phyloP scores from a whole-genome alignment of 345 rosid genomes.

The Eucalyptus marginata region DNA sequence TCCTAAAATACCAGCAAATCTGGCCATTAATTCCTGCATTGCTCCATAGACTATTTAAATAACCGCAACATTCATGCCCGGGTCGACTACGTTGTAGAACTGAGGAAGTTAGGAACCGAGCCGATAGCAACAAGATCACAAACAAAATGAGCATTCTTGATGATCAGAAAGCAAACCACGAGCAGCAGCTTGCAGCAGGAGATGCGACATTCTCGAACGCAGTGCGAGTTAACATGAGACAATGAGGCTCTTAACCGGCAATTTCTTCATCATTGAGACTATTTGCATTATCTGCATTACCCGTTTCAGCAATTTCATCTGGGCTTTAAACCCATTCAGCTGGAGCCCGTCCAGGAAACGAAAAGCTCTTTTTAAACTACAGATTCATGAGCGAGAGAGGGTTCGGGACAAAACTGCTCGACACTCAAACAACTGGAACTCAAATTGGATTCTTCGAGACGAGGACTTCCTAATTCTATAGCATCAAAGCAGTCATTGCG shows the following conservation, averaged over 20 bases:
- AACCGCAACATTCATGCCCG: neutral
- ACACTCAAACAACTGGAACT: neutral
- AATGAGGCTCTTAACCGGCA: neutral
- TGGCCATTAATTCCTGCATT: neutral
- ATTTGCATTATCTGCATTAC: neutral
- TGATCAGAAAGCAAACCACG: neutral
- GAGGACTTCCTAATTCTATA: neutral
- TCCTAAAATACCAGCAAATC: neutral
- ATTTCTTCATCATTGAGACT: neutral
- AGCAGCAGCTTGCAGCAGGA: neutral
- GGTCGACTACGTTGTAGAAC: neutral
- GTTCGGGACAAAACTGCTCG: neutral
- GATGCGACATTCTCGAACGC: neutral
- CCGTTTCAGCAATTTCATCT: neutral
- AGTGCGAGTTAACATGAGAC: neutral
- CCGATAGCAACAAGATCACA: neutral
- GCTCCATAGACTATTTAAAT: neutral
- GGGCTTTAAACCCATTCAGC: neutral
- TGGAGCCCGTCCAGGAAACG: neutral
- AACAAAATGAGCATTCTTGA: neutral
- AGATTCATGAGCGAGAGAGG: neutral
- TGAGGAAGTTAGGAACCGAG: neutral
- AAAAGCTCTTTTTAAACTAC: neutral
- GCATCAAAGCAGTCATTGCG: neutral
- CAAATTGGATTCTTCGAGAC: neutral